Base-by-base conservation (phyloP, 1,284 basidiomycete genomes). In the Cutaneotrichosporon sp. region DNA sequence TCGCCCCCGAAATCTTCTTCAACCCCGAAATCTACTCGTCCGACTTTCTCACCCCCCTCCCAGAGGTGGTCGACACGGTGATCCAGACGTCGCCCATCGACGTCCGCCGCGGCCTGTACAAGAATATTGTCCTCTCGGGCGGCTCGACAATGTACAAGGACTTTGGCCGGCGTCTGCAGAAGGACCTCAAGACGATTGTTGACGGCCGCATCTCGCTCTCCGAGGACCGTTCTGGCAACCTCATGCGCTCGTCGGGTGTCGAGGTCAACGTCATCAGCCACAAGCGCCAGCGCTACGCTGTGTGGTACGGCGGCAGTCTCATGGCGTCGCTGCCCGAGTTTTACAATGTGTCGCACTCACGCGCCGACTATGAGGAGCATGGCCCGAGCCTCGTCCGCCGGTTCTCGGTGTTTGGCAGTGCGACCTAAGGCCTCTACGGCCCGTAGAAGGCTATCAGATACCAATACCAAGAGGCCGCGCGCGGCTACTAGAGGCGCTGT, bases 1-100 rank as follows among this genome's bases (percentile, higher is more conserved):
- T 99, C 47, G 96, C 96, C 0, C 94, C 97, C 5, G 97, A 99
- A 80, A 97, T 99, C 78, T 98, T 99, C 84, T 99, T 99, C 86
- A 99, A 99, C 82, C 97, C 97, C 13, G 97, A 99, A 80, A 97
- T 99, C 73, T 92, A 91, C 80, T 96, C 92, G 0, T 97, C 93
- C 55, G 97, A 99, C 81, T 99, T 98, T 85, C 82, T 99, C 66
- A 98, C 96, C 2, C 97, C 97, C 5, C 85, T 99, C 4, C 95
- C 97, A 0, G 89, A 97, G 69, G 92, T 99, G 50, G 97, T 99
- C 63, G 97, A 99, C 75, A 88, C 88, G 63, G 96, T 97, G 65
- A 98, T 99, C 71, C 93, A 97, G 80, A 87, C 91, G 64, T 95
- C 91, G 10, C 97, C 97, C 14, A 99, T 97, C 65, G 94, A 97